These are phyloP conservation scores for Eragrostis curvula DNA, from an alignment of 176 grass and related monocot genomes.

Conservation along the genomic window DNA sequence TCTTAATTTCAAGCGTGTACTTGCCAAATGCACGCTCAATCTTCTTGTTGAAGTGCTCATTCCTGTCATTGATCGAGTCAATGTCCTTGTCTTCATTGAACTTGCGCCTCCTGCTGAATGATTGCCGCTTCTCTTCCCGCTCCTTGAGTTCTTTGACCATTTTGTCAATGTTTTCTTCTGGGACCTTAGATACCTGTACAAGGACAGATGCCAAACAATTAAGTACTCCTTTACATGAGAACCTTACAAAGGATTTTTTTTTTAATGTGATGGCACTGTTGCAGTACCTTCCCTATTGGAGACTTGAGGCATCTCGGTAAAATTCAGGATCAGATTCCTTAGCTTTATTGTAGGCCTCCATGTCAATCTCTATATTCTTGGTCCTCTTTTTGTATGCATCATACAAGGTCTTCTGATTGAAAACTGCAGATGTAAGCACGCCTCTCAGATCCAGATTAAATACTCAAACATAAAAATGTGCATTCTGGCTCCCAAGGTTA, in stretches of 20 bases:
- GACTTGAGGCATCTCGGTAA: constrained; percentile 89
- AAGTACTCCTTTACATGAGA: background rate
- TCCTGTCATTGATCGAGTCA: constrained; percentile 91
- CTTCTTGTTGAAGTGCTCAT: constrained; percentile 99
- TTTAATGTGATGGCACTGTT: background rate
- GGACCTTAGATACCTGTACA: constrained; percentile 55
- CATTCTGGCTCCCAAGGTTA: background rate
- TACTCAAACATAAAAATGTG: background rate
- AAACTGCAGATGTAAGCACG: constrained; percentile 49
- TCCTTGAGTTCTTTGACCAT: constrained; percentile 93
- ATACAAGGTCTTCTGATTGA: constrained; percentile 97
- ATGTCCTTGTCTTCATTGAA: constrained; percentile 98
- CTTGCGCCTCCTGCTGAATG: constrained; percentile 92
- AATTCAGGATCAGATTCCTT: constrained; percentile 93
- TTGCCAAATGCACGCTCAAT: constrained; percentile 96
- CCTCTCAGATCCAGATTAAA: constrained; percentile 16
- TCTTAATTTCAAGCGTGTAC: constrained; percentile 98
- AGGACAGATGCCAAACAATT: background rate
- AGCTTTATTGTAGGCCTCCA: constrained; percentile 89
- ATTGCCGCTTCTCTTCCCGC: constrained; percentile 58
- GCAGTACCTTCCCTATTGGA: constrained; percentile 87
- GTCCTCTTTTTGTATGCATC: constrained; percentile 94
- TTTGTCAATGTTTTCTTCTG: constrained; percentile 74
- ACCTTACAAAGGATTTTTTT: no score
- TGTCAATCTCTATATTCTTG: constrained; percentile 78